A percentile compares a stretch with the other conserved stretches of the same genome.
These are phyloP conservation scores for Malbranchea zuffiana DNA, from an alignment of 2,329 filamentous ascomycete genomes.

Conservation along the genomic window DNA sequence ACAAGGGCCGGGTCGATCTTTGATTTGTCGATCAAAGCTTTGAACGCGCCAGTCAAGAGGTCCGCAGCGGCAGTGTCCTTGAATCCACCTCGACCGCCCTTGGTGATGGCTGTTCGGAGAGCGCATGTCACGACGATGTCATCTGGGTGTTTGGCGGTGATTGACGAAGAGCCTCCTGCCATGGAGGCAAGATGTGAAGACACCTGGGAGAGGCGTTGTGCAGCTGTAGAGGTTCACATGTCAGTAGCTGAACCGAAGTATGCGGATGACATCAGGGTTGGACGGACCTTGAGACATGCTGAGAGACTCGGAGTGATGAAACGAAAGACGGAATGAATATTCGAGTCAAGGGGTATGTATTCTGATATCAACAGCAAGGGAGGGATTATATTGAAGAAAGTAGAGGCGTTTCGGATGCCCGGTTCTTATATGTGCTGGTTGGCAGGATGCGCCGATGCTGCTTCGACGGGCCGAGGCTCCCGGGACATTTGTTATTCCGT, in stretches of 20 bases:
- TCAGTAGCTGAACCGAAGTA: slow-evolving; percentile 9
- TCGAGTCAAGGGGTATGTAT: not conserved
- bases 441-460: too few relatives aligned
- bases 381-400: not conserved
- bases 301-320: slow-evolving; percentile 7
- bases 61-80: slow-evolving; percentile 88
- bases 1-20: slow-evolving; percentile 79
- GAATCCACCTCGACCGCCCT: slow-evolving; percentile 85
- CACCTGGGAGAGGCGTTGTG: slow-evolving; percentile 50
- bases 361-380: not conserved
- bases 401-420: not conserved
- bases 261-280: slow-evolving; percentile 9
- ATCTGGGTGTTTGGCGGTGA: slow-evolving; percentile 44
- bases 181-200: slow-evolving; percentile 42
- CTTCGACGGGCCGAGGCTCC: too few relatives aligned
- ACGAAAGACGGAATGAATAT: not conserved
- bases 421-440: too few relatives aligned
- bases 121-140: slow-evolving; percentile 84
- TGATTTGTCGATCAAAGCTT: slow-evolving; percentile 70
- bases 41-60: slow-evolving; percentile 72
- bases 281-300: slow-evolving; percentile 36
- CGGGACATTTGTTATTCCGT: too few relatives aligned
- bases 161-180: slow-evolving; percentile 26
- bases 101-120: slow-evolving; percentile 84
- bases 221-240: slow-evolving; percentile 33